Conservation (phyloP, 225 moss, liverwort and hornwort species). For the Bryoerythrophyllum caledonicum region DNA sequence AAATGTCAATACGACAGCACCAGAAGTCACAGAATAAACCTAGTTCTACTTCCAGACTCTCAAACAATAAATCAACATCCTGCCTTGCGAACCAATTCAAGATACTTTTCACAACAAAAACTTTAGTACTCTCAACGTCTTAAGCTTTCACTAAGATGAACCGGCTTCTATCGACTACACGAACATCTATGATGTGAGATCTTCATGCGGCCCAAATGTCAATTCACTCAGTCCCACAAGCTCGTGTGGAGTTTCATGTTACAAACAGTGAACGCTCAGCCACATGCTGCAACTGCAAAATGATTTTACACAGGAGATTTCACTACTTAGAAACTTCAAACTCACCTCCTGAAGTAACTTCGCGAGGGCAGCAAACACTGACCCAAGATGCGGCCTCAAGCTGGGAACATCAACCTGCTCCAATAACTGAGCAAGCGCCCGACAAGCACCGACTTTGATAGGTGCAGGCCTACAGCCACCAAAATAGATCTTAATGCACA, state of each 20-base stretch:
- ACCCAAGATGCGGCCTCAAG: slow-evolving; percentile 56
- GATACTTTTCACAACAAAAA: neutral
- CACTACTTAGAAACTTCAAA: slow-evolving; percentile 2
- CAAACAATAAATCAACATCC: neutral
- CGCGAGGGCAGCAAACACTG: slow-evolving; percentile 67
- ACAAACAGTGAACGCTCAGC: neutral
- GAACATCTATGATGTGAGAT: neutral
- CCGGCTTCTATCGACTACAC: slow-evolving; percentile 1
- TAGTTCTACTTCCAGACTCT: neutral
- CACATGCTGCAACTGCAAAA: neutral
- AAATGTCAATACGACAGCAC: slow-evolving; percentile 12
- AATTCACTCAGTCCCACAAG: slow-evolving; percentile 2
- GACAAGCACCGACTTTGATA: slow-evolving; percentile 86
- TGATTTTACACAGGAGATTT: neutral
- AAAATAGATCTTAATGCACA: slow-evolving; percentile 14
- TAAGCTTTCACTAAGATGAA: neutral
- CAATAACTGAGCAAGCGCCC: slow-evolving; percentile 79
- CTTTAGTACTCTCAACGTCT: neutral
- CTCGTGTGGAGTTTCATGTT: slow-evolving; percentile 1
- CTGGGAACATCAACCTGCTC: slow-evolving; percentile 61
- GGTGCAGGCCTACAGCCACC: slow-evolving; percentile 68
- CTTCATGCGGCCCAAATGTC: neutral
- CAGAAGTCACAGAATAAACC: neutral
- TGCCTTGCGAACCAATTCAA: slow-evolving; percentile 1
- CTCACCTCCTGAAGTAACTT: slow-evolving; percentile 74